Base-by-base conservation (phyloP, 306 rosid genomes). In the Argentina anserina region DNA sequence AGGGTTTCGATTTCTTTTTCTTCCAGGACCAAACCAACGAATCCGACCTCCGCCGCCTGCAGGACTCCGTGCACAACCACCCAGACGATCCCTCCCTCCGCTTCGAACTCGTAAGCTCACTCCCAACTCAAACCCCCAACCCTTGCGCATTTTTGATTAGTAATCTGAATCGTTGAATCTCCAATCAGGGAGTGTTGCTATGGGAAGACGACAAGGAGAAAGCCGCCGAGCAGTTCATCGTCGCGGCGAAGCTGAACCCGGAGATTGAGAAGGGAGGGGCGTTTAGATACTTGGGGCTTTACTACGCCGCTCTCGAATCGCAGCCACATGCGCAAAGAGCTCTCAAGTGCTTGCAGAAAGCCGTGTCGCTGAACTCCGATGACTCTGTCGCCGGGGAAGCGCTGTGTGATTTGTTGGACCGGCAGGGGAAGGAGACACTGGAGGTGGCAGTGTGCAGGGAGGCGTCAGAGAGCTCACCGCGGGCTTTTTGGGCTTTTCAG, bases 401-500 rank as follows among this genome's bases (percentile, higher is more conserved):
- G 40, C 71, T 93, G 20, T 93, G 97, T 70, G 83, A 89, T 79
- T 80, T 93, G 72, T 80, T 93, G 88, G 92, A 93, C 78, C 75
- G 52, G 71, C 79, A 64, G 12, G 92, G 98, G 56, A 93, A 89
- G 66, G 87, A 87, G 75, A 86, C 77, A 67, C 73, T 93, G 83
- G 92, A 86, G 83, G 79, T 75, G 59, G 82, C 92, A n/a, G 70
- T 85, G 60, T 93, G 98, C 83, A 79, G 74, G 23, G 89, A 90
- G 55, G 97, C 96, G 58, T 84, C 97, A 26, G 65, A 78, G 53
- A 86, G 74, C 73, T 93, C 97, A 5, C 96, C 98, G 0, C 85
- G 88, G 71, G 98, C 98, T 65, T 90, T 89, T 71, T 93, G 97
- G 98, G 98, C 97, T 41, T 90, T 89, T 59, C 89, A 87, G 78